phyloP scores from a whole-genome alignment of 176 grass and related monocot genomes.

The Oryza punctata region DNA sequence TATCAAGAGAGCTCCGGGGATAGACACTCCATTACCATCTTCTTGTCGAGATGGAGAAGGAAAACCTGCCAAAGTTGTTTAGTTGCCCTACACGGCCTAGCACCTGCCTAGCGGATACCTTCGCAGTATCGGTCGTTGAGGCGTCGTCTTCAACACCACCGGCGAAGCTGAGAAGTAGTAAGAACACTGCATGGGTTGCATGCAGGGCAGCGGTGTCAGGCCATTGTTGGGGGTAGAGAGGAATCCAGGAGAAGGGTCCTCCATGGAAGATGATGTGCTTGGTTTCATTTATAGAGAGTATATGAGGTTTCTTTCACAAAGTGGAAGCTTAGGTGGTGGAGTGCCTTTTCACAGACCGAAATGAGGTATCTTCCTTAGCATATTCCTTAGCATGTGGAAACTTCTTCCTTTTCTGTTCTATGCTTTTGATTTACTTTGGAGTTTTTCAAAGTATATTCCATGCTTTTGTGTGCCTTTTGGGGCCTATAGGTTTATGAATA shows the following conservation, averaged over 20 bases:
- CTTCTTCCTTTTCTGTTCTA: conserved; percentile 22
- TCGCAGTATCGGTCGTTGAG: not conserved
- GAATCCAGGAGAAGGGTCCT: conserved; percentile 33
- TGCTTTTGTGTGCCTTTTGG: conserved; percentile 28
- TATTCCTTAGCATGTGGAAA: conserved; percentile 54
- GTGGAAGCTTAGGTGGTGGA: conserved; percentile 54
- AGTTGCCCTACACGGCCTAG: conserved; percentile 65
- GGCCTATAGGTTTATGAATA: not conserved
- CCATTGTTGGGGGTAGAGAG: conserved; percentile 43
- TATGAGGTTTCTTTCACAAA: conserved; percentile 11
- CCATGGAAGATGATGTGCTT: conserved; percentile 31
- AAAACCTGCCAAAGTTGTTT: conserved; percentile 63
- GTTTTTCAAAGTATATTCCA: conserved; percentile 54
- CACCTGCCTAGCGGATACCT: conserved; percentile 29
- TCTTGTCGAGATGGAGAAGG: not conserved
- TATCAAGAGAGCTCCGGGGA: not conserved
- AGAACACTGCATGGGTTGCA: conserved; percentile 8
- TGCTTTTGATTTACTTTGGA: conserved; percentile 38
- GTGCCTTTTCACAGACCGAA: conserved; percentile 29
- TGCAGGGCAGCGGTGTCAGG: conserved; percentile 5
- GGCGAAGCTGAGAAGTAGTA: not conserved
- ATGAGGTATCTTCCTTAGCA: conserved; percentile 54
- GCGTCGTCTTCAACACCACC: not conserved
- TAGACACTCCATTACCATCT: conserved; percentile 29
- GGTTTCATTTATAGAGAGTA: conserved; percentile 46